Percentiles rank a stretch among this genome's conserved stretches.
Evolutionary conservation across 2,329 filamentous ascomycete species (phyloP).

Genomic region (Beauveria varroae): DNA sequence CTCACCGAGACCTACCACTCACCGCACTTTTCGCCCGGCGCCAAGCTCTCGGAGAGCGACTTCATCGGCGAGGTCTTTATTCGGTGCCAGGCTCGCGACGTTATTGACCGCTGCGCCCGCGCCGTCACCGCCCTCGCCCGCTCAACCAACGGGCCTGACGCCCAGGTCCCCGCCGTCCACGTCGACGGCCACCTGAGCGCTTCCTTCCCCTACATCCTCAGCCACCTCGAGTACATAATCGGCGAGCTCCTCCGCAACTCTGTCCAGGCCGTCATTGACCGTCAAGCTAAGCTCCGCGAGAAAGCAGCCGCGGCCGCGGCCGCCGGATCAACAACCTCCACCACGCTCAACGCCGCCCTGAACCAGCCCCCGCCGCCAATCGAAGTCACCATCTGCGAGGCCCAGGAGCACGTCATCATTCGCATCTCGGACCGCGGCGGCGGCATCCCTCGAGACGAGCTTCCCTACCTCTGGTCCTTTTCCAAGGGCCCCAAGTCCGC

Average conservation of each 20-base stretch:
- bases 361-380: constrained; percentile 62
- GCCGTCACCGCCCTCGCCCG: constrained; percentile 68
- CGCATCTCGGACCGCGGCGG: constrained; percentile 93
- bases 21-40: constrained; percentile 79
- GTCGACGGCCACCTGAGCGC: constrained; percentile 80
- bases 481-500: constrained; percentile 80
- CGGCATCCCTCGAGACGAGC: constrained; percentile 74
- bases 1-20: constrained; percentile 91
- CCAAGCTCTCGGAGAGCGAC: constrained; percentile 64
- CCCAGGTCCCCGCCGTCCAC: constrained; percentile 70
- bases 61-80: constrained; percentile 95
- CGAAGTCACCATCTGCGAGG: constrained; percentile 90
- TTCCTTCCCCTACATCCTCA: constrained; percentile 93
- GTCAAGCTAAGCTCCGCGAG: constrained; percentile 40
- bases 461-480: constrained; percentile 94
- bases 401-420: constrained; percentile 90
- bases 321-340: constrained; percentile 51
- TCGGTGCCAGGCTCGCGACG: constrained; percentile 82
- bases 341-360: constrained; percentile 8
- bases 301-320: constrained; percentile 8
- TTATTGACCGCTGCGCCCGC: constrained; percentile 74
- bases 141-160: constrained; percentile 64
- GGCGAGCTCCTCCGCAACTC: constrained; percentile 93
- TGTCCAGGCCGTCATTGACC: constrained; percentile 84
- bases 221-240: constrained; percentile 93